Evolutionary conservation across 2,329 filamentous ascomycete genomes (phyloP).

Genomic region (Trichoderma gracile): DNA sequence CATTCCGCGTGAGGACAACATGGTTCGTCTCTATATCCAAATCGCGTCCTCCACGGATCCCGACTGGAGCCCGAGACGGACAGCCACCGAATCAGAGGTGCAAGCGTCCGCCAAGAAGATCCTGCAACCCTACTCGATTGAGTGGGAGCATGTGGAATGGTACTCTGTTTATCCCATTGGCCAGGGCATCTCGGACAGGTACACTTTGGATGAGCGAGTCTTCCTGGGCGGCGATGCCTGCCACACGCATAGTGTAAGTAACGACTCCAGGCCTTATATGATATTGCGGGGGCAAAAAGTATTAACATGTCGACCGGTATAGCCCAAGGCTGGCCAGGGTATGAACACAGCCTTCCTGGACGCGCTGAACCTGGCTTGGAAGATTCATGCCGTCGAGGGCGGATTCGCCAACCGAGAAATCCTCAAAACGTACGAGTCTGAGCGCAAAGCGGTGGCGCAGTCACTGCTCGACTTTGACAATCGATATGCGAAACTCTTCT

Average conservation of each 20-base stretch:
- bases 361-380: constrained; percentile 91
- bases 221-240: constrained; percentile 78
- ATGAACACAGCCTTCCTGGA: constrained; percentile 82
- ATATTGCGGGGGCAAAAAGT: constrained; percentile 38
- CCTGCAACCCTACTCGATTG: constrained; percentile 65
- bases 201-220: constrained; percentile 67
- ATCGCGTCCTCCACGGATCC: constrained; percentile 61
- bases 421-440: constrained; percentile 81
- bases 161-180: constrained; percentile 77
- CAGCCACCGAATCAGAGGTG: constrained; percentile 63
- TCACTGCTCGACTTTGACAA: constrained; percentile 83
- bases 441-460: constrained; percentile 83
- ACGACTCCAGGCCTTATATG: neutral
- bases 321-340: constrained; percentile 75
- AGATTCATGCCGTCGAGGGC: constrained; percentile 85
- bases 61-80: constrained; percentile 62
- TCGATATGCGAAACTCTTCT: constrained; percentile 88
- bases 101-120: constrained; percentile 66
- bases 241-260: constrained; percentile 70
- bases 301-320: constrained; percentile 39
- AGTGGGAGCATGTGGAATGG: constrained; percentile 70
- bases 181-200: constrained; percentile 69
- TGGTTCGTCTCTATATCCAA: constrained; percentile 71
- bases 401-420: constrained; percentile 76
- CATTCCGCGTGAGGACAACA: constrained; percentile 69